These are phyloP conservation scores for Ustilago trichophora DNA, from an alignment of 1,284 basidiomycete genomes.

Conservation along the genomic window DNA sequence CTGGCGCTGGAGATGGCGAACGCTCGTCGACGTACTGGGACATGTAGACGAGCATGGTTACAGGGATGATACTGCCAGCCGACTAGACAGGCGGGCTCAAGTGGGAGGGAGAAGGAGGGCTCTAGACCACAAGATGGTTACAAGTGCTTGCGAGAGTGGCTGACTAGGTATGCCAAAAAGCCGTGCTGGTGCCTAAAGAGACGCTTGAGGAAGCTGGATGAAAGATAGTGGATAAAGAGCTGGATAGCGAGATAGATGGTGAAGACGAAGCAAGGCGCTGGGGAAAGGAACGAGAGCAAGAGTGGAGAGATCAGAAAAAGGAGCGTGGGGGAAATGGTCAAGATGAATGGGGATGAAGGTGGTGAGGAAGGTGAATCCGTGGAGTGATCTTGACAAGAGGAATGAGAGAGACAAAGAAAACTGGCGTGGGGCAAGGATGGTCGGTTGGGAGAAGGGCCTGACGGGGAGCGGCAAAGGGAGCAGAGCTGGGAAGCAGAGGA, in stretches of 20 bases:
- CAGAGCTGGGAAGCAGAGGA: slow-evolving; percentile 11
- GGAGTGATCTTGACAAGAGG: too few relatives aligned
- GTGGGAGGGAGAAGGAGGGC: too few relatives aligned
- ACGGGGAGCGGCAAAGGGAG: neutral
- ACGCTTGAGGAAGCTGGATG: too few relatives aligned
- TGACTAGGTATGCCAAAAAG: too few relatives aligned
- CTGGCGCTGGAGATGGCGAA: slow-evolving; percentile 11
- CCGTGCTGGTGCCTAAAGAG: too few relatives aligned
- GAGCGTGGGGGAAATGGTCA: slow-evolving; percentile 1
- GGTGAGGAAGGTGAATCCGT: neutral
- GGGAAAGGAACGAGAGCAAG: neutral
- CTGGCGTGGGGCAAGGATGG: neutral
- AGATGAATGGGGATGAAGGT: neutral
- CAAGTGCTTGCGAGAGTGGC: too few relatives aligned
- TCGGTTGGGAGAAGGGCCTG: neutral
- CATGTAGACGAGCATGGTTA: slow-evolving; percentile 33
- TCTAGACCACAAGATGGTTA: too few relatives aligned
- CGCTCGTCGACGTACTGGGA: slow-evolving; percentile 37
- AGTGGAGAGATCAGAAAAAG: slow-evolving; percentile 1
- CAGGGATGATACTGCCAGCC: neutral
- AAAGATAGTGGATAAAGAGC: too few relatives aligned
- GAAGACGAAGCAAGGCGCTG: neutral
- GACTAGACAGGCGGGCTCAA: neutral
- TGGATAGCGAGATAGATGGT: neutral
- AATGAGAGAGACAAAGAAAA: neutral